Percentiles rank a stretch among this genome's conserved stretches.
phyloP scores from a whole-genome alignment of 768 basidiomycete genomes.

The Tricholoma sp. region DNA sequence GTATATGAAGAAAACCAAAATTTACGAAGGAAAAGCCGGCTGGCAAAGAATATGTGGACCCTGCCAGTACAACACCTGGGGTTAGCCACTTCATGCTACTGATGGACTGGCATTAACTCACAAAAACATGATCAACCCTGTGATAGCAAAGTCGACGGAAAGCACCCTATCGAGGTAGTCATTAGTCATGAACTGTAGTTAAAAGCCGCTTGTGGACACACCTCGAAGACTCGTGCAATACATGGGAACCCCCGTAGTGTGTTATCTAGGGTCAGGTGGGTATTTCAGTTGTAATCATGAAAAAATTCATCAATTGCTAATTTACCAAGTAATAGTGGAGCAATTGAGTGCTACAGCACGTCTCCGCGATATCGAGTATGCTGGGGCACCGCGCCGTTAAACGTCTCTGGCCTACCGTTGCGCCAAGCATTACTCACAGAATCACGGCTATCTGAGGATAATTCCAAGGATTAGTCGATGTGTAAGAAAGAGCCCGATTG shows the following conservation, averaged over 20 bases:
- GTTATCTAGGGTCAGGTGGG: too few species aligned
- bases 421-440: too few species aligned
- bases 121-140: not conserved
- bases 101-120: not conserved
- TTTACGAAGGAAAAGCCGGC: not conserved
- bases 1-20: not conserved
- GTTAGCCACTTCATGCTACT: too few species aligned
- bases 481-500: too few species aligned
- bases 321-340: conserved; percentile 13
- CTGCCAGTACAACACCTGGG: not conserved
- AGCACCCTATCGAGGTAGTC: not conserved
- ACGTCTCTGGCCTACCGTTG: too few species aligned
- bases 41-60: conserved; percentile 4
- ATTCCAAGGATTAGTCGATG: too few species aligned
- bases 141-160: not conserved
- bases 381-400: not conserved
- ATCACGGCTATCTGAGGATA: too few species aligned
- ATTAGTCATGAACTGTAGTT: not conserved
- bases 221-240: too few species aligned
- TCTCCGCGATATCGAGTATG: conserved; percentile 11
- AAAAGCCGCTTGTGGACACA: too few species aligned
- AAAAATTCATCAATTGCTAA: not conserved
- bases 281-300: too few species aligned
- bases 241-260: too few species aligned
- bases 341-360: conserved; percentile 7